Percentiles rank a stretch among this genome's conserved stretches.
Conservation (phyloP, 169 alveolate genomes). For the Plasmodium fragile region DNA sequence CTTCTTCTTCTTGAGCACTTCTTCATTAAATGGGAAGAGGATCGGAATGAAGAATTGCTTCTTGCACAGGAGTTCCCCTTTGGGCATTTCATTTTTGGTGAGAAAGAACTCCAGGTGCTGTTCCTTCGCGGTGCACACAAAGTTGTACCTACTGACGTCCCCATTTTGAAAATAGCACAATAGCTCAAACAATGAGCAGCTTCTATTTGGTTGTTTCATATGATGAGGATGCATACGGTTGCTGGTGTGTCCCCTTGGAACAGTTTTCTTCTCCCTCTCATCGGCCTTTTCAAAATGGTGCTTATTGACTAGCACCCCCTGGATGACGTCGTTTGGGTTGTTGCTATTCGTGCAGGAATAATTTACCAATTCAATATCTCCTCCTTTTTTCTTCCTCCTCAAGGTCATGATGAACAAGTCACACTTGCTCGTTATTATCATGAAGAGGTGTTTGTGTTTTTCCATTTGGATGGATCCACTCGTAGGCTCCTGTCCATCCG, state of each 20-base stretch:
- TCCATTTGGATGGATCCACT: neutral
- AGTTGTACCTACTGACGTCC: slow-evolving; percentile 18
- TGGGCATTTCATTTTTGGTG: slow-evolving; percentile 31
- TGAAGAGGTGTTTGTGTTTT: slow-evolving; percentile 3
- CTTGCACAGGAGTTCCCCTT: neutral
- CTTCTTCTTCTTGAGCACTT: slow-evolving; percentile 27
- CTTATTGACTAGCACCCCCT: slow-evolving; percentile 22
- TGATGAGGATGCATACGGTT: neutral
- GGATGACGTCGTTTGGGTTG: neutral
- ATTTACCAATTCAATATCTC: slow-evolving; percentile 6
- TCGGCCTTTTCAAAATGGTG: slow-evolving; percentile 37
- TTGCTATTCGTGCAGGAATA: slow-evolving; percentile 31
- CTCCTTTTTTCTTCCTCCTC: slow-evolving; percentile 13
- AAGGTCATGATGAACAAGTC: slow-evolving; percentile 24
- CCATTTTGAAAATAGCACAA: slow-evolving; percentile 48
- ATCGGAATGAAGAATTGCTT: slow-evolving; percentile 37
- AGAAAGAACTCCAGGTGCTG: slow-evolving; percentile 37
- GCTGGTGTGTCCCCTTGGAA: neutral
- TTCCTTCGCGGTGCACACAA: slow-evolving; percentile 42
- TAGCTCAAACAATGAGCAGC: slow-evolving; percentile 33
- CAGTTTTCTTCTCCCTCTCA: slow-evolving; percentile 3
- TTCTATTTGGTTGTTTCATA: neutral
- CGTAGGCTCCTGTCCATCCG: neutral
- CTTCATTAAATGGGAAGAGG: slow-evolving; percentile 70
- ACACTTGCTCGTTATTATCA: slow-evolving; percentile 33